Conservation (phyloP, 2,329 filamentous ascomycete genomes). For the Harringtonia lauricola region DNA sequence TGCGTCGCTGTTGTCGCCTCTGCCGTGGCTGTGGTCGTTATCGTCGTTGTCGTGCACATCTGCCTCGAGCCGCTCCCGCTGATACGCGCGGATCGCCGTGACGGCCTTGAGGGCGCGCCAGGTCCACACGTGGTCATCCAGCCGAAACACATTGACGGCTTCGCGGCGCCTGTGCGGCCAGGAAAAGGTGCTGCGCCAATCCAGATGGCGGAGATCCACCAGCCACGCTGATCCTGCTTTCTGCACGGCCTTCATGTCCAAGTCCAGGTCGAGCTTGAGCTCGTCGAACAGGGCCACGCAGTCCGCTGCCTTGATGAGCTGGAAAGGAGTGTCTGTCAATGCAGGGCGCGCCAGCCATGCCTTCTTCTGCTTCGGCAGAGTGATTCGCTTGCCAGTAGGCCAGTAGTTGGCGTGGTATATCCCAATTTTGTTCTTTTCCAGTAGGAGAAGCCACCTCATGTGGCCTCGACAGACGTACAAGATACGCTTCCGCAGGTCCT, state of each 20-base stretch:
- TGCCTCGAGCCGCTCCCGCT: too few relatives aligned
- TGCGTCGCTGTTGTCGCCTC: too few relatives aligned
- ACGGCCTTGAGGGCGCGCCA: not conserved
- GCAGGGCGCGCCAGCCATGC: not conserved
- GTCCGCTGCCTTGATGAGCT: not conserved
- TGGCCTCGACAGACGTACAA: not conserved
- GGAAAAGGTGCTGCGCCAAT: not conserved
- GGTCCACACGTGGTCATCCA: not conserved
- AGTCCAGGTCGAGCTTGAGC: not conserved
- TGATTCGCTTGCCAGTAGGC: not conserved
- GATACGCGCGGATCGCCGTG: too few relatives aligned
- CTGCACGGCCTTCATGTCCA: not conserved
- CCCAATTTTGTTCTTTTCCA: not conserved
- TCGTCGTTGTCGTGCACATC: not conserved
- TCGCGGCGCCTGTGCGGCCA: not conserved
- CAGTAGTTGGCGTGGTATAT: not conserved
- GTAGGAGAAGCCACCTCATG: not conserved
- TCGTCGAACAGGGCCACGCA: not conserved
- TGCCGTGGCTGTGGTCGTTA: too few relatives aligned
- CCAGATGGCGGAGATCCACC: not conserved
- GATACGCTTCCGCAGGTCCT: not conserved
- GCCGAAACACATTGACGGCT: not conserved
- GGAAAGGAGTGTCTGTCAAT: not conserved
- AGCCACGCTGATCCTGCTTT: not conserved
- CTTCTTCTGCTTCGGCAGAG: not conserved